Evolutionary conservation across 2,329 filamentous ascomycete species (phyloP), one percentile per base, ranked within the genome.

Genomic region (Aureobasidium sp.): DNA sequence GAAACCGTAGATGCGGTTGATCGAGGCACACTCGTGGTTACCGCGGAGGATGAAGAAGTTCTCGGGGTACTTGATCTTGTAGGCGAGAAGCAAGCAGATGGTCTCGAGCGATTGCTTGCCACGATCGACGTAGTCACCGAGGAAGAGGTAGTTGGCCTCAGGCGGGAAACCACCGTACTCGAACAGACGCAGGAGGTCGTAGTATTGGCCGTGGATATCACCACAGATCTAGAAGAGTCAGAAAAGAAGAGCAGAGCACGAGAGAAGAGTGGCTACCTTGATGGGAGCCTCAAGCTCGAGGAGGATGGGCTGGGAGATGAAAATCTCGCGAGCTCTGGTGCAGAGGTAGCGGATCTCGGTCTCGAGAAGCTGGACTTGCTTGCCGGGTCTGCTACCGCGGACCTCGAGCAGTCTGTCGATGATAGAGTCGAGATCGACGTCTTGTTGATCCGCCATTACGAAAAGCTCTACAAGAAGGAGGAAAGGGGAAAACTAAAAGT

Each of bases 11-110:
- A 97, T 96, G 73, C 94, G 91, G 81, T 96, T 99, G 82, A 99
- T 96, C 59, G 90, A 96, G 63, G 94, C 94, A 79, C 94, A 97
- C 78, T 99, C 94, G 82, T 99, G 94, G 82, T 99, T 99, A 66
- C 94, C 94, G 68, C 94, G 91, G 63, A 99, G 85, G 68, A 99
- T 89, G 82, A 99, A 99, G 81, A 99, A 97, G 82, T 99, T 99
- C 80, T 99, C 94, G 53, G 94, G 94, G 76, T 96, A 97, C 81
- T 97, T 97, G 85, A 99, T 96, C 85, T 99, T 99, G 85, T 97
- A 99, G 65, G 91, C 91, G 55, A 99, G 85, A 62, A 99, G 84
- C 66, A 99, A 82, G 80, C 91, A 96, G 78, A 99, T 97, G 68
- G 94, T 97, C 82, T 99, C 94, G 60, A 99, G 87, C 41, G 93